A percentile compares a stretch with the other conserved stretches of the same genome.
Conservation (phyloP, 2,329 filamentous ascomycete species). For the Tolypocladium inflatum region DNA sequence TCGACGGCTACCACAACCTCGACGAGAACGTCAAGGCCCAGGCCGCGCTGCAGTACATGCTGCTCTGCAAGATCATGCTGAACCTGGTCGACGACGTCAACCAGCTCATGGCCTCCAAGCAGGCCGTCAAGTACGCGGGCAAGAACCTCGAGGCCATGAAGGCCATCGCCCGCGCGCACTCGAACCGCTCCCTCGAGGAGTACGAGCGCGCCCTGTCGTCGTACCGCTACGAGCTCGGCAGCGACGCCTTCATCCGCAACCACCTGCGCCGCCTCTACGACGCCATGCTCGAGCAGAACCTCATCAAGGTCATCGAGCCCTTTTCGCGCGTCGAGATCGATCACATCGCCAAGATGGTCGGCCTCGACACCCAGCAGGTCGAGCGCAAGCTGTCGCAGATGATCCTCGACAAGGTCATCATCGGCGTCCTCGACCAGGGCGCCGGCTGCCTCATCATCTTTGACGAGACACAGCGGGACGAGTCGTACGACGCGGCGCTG, state of each 20-base stretch:
- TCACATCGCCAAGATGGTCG: conserved; percentile 96
- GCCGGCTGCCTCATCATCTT: conserved; percentile 96
- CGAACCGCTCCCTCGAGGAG: conserved; percentile 90
- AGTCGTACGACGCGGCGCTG: conserved; percentile 88
- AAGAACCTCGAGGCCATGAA: conserved; percentile 99
- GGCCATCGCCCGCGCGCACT: conserved; percentile 89
- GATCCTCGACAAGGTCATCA: conserved; percentile 98
- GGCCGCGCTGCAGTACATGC: conserved; percentile 97
- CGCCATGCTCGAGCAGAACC: conserved; percentile 97
- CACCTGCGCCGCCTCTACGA: conserved; percentile 94
- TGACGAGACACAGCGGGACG: conserved; percentile 88
- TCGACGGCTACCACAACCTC: conserved; percentile 92
- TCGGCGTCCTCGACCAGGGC: conserved; percentile 93
- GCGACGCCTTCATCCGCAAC: conserved; percentile 92
- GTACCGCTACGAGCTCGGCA: conserved; percentile 88
- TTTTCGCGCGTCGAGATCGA: conserved; percentile 95
- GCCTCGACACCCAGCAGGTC: conserved; percentile 89
- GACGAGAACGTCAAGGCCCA: conserved; percentile 86
- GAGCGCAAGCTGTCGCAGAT: conserved; percentile 98
- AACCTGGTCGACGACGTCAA: conserved; percentile 96
- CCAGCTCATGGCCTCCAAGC: conserved; percentile 88
- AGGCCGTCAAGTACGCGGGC: conserved; percentile 91
- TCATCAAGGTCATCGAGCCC: conserved; percentile 99
- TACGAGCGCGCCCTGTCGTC: conserved; percentile 87
- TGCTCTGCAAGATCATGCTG: conserved; percentile 99